Evolutionary conservation across 352 stramenopile species (phyloP), one percentile per base, ranked within the genome.

Genomic region (Phytophthora pisi): DNA sequence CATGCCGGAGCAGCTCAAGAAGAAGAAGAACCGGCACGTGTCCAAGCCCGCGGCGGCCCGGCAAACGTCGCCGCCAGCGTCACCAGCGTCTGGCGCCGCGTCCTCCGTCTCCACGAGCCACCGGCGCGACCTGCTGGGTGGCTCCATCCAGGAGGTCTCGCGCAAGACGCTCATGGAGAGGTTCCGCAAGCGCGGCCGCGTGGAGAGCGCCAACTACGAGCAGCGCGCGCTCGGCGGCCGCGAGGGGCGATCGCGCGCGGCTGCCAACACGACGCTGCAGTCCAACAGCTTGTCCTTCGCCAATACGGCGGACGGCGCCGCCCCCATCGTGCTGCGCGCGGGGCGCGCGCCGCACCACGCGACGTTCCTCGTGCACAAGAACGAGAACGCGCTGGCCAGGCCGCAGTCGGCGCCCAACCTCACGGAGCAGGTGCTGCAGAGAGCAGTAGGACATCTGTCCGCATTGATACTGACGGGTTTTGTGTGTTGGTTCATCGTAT

Each of bases 121-220:
- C 56, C 60, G 64, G 18, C 64, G 68, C 23, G 59, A 79, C 42
- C 47, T 79, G 36, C 51, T 76, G 26, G 69, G 67, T 43, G 72
- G 68, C 6, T 74, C 68, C 20, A 72, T 74, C 43, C 31, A 77
- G 45, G 68, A 79, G 24, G 46, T 71, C 46, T 74, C 68, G n/a
- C 65, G 68, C n/a, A 24, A 74, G 61, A 67, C 64, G 40, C 70
- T 82, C 16, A 70, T 81, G 40, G 82, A 90, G 60, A 64, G 74
- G 10, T 75, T 84, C 34, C 82, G 74, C 34, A 92, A 91, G 69
- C 82, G 84, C 45, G 82, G 82, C 0, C 82, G 84, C 26, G 82
- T 92, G 4, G 84, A 92, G 51, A 92, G 84, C 63, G 81, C 68
- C 28, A 84, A 75, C 55, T 78, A 81, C 51, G 79, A 88, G 13